A percentile compares a stretch with the other conserved stretches of the same genome.
These are phyloP conservation scores for Cucumis cinereus DNA, from an alignment of 306 rosid genomes.

Conservation along the genomic window DNA sequence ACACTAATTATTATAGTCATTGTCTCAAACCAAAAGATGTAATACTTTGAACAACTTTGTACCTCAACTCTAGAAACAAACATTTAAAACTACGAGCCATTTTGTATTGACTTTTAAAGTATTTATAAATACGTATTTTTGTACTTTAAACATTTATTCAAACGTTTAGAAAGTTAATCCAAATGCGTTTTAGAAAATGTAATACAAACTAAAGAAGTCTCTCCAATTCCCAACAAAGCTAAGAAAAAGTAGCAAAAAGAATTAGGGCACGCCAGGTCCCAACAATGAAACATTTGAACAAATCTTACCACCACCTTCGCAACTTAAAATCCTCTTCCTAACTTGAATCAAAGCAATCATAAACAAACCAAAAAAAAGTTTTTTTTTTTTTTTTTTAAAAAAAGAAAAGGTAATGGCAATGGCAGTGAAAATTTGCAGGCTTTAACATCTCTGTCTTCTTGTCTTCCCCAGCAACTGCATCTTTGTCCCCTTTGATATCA, in stretches of 20 bases:
- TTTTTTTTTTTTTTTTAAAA: background rate
- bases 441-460: conserved; percentile 34
- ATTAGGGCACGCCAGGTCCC: conserved; percentile 6
- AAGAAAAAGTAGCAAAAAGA: background rate
- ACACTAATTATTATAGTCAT: too few relatives aligned
- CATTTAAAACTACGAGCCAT: too few relatives aligned
- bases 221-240: background rate
- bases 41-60: too few relatives aligned
- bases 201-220: too few relatives aligned
- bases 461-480: conserved; percentile 43
- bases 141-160: too few relatives aligned
- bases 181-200: too few relatives aligned
- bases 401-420: conserved; percentile 10
- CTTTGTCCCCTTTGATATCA: conserved; percentile 24
- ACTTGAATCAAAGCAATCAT: conserved; percentile 39
- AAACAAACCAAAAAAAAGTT: background rate
- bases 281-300: background rate
- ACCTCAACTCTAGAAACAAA: too few relatives aligned
- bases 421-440: conserved; percentile 20
- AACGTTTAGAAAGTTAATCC: too few relatives aligned
- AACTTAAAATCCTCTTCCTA: conserved; percentile 14
- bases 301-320: background rate
- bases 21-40: too few relatives aligned
- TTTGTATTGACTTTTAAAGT: too few relatives aligned
- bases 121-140: too few relatives aligned